Evolutionary conservation across 2,329 filamentous ascomycete genomes (phyloP).

Genomic region (Zalaria obscura): DNA sequence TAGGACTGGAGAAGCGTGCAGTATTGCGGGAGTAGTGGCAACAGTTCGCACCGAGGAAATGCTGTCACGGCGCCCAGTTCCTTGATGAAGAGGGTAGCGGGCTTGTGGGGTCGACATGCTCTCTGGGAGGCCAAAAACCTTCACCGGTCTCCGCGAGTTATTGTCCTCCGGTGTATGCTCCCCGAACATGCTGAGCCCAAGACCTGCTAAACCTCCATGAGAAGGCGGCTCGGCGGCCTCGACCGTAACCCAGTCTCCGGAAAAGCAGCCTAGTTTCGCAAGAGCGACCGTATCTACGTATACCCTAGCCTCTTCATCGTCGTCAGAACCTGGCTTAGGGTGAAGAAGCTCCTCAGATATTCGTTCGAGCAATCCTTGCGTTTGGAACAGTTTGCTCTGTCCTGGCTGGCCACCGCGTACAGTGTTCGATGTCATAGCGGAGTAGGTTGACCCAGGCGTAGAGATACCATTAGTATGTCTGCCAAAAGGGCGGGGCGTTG

Average conservation of each 20-base stretch:
- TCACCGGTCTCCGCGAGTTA: conserved; percentile 59
- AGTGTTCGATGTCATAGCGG: conserved; percentile 73
- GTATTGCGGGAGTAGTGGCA: conserved; percentile 43
- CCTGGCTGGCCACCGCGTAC: conserved; percentile 54
- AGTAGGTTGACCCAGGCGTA: conserved; percentile 81
- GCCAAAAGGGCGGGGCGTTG: conserved; percentile 63
- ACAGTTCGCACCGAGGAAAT: conserved; percentile 34
- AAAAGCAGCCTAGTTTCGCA: conserved; percentile 87
- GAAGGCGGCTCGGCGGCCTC: conserved; percentile 62
- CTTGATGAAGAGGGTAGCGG: conserved; percentile 38
- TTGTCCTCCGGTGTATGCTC: conserved; percentile 22
- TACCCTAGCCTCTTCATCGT: conserved; percentile 73
- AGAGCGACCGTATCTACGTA: conserved; percentile 82
- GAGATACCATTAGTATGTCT: conserved; percentile 59
- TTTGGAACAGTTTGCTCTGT: conserved; percentile 69
- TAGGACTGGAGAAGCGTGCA: conserved; percentile 73
- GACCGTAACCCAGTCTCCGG: conserved; percentile 87
- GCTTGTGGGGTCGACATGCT: conserved; percentile 38
- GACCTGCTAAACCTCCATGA: conserved; percentile 54
- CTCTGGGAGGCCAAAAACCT: conserved; percentile 80
- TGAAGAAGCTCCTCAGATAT: conserved; percentile 71
- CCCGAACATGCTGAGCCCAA: conserved; percentile 42
- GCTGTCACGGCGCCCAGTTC: conserved; percentile 36
- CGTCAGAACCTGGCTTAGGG: conserved; percentile 68
- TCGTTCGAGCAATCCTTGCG: conserved; percentile 57